Base-by-base conservation (phyloP, 2,329 filamentous ascomycete genomes). In the Monosporascus sp. region DNA sequence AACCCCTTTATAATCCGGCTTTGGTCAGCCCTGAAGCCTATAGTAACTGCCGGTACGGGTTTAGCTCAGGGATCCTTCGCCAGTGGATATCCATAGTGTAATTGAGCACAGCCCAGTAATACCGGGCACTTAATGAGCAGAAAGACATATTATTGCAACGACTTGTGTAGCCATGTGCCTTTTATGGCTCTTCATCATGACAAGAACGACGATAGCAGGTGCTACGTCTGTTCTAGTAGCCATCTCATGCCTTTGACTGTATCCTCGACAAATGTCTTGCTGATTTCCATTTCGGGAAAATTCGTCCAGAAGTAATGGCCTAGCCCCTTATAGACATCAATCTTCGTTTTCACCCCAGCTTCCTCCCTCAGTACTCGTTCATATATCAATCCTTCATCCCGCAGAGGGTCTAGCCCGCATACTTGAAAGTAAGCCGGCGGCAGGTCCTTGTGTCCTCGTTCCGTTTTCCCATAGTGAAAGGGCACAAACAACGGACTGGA, bases 361-460 rank as follows among this genome's bases (percentile, higher is more conserved):
- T 75, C 70, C 50, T 75, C 73, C 34, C 70, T 65, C 52, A 82
- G 59, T 2, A 75, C 60, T 39, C 70, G 63, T 56, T 80, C 78
- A 56, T 81, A 82, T 0, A 82, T 73, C 46, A 83, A 55, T 0
- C 67, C 75, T 51, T 82, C 79, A 53, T 83, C 80, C 4, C 80
- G 65, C 3, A 78, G 56, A 0, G 73, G 73, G 59, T 82, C 80
- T 53, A 76, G 54, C 11, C 78, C 79, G 54, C 70, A 73, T 0
- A 80, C 68, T 58, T 80, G 76, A 1, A 83, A 64, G 60, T 79
- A 82, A 0, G 74, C 70, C 2, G 66, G 69, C 5, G 77, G 77
- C 24, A 79, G 63, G 4, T 58, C 67, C 3, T 57, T 55, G 48
- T 72, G 65, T 9, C 58, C 60, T 6, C 41, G 34, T 6, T 55